Evolutionary conservation across 225 moss, liverwort and hornwort species (phyloP), one percentile per base, ranked within the genome.

Genomic region (Sphagnum tenellum): DNA sequence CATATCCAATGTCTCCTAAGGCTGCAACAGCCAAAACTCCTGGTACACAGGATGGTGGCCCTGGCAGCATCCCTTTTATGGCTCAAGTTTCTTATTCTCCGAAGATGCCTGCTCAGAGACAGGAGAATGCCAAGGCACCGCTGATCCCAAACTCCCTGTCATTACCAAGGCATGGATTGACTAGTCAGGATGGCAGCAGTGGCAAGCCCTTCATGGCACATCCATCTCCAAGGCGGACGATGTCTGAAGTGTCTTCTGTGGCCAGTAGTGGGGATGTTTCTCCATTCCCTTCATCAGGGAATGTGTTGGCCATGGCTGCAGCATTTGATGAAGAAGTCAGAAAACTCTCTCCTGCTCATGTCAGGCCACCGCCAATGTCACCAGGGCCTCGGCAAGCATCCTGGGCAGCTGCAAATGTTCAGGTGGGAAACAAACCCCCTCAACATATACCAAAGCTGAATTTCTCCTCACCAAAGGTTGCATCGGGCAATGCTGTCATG

Each of bases 271-370:
- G 68, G 51, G 74, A 74, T 70, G 64, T 74, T 12, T 79, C 77
- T 46, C 74, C 74, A 65, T 84, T 84, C 70, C 80, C 80, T 47
- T 77, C 84, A 59, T 73, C 84, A 55, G 80, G 80, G 53, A 75
- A 80, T 66, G 84, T 84, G 9, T 77, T 84, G 49, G 80, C 84
- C 53, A 72, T 84, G 2, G 84, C 84, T 45, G 84, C 84, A 63
- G 74, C 77, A 29, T 84, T 73, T 60, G 84, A 84, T 51, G 72
- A 80, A 1, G 73, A 80, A 66, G 80, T 51, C 65, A 75, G 71
- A 50, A 77, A 71, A 68, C 64, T 69, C 64, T 47, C 76, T 4
- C 61, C 72, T 47, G 51, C 66, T 29, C 74, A 74, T 44, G 51
- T 67, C 61, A 79, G 70, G 59, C 63, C 52, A 51, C 45, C 77